A percentile compares a stretch with the other conserved stretches of the same genome.
Conservation (phyloP, 768 basidiomycete species). For the Pleurotus platypus region DNA sequence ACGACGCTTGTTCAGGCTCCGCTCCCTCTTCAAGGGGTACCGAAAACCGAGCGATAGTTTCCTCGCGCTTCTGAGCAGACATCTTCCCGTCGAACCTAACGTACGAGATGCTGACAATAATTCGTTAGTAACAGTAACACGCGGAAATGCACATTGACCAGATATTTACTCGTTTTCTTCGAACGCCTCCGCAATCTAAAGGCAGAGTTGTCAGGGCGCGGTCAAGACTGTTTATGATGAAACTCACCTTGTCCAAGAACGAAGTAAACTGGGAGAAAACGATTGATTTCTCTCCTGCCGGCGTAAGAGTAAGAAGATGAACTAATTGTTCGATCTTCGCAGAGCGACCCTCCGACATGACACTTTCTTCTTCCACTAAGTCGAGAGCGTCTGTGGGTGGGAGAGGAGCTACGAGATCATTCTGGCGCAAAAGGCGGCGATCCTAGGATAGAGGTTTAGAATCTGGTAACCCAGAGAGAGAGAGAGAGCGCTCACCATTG, state of each 20-base stretch:
- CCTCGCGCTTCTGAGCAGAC: conserved; percentile 77
- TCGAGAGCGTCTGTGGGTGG: conserved; percentile 58
- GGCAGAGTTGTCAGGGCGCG: too few relatives aligned
- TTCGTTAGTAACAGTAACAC: neutral
- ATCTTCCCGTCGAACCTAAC: conserved; percentile 84
- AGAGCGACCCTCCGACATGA: conserved; percentile 54
- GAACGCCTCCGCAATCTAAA: conserved; percentile 66
- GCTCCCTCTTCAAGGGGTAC: conserved; percentile 47
- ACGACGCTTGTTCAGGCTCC: neutral
- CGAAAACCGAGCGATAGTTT: conserved; percentile 71
- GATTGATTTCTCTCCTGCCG: conserved; percentile 69
- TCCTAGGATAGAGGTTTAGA: conserved; percentile 44
- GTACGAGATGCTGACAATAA: conserved; percentile 55
- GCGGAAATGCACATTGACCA: conserved; percentile 12
- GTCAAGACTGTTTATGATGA: neutral
- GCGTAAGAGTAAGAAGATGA: conserved; percentile 66
- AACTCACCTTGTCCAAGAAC: conserved; percentile 71
- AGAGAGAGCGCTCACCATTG: conserved; percentile 51
- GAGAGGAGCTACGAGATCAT: conserved; percentile 58
- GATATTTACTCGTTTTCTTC: conserved; percentile 54
- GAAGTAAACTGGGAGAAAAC: conserved; percentile 91
- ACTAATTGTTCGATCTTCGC: conserved; percentile 85
- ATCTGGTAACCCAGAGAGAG: neutral
- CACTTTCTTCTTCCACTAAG: conserved; percentile 32
- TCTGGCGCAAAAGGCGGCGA: conserved; percentile 54